phyloP scores from a whole-genome alignment of 208 protist genomes.

The Leishmania lainsoni region DNA sequence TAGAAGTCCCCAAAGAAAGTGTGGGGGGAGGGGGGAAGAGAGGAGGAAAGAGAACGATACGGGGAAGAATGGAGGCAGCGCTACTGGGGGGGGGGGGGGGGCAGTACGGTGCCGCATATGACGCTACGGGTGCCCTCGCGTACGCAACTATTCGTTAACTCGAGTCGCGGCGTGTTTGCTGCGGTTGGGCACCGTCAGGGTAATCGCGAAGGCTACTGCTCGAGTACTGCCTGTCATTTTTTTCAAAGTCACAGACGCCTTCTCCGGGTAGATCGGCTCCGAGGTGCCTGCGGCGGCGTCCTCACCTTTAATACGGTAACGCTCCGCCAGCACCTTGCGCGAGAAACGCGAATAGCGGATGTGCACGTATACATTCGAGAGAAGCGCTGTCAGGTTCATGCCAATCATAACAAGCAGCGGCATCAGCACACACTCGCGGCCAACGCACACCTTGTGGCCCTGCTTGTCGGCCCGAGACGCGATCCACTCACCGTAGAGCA shows the following conservation, averaged over 20 bases:
- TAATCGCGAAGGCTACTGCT: background rate
- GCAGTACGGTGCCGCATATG: too few relatives aligned
- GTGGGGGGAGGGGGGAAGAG: background rate
- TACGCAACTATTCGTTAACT: background rate
- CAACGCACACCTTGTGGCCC: constrained; percentile 31
- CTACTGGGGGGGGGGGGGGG: background rate
- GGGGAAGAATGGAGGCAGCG: background rate
- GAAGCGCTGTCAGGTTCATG: constrained; percentile 38
- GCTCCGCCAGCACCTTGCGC: constrained; percentile 43
- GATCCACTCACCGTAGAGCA: constrained; percentile 77
- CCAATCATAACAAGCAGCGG: constrained; percentile 53
- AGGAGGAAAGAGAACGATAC: background rate
- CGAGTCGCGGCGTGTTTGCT: background rate
- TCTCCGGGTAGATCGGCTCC: constrained; percentile 1
- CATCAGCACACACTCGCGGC: constrained; percentile 49
- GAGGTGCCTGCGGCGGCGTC: constrained; percentile 8
- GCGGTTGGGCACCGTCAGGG: background rate
- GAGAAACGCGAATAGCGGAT: constrained; percentile 40
- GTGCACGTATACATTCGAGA: constrained; percentile 47
- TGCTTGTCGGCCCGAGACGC: constrained; percentile 52
- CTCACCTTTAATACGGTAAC: constrained; percentile 33
- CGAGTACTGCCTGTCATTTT: background rate
- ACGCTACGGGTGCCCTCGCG: background rate
- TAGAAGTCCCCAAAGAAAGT: background rate
- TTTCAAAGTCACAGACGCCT: background rate